These are phyloP conservation scores for Vanrija pseudolonga DNA, from an alignment of 1,284 basidiomycete species.

Conservation along the genomic window DNA sequence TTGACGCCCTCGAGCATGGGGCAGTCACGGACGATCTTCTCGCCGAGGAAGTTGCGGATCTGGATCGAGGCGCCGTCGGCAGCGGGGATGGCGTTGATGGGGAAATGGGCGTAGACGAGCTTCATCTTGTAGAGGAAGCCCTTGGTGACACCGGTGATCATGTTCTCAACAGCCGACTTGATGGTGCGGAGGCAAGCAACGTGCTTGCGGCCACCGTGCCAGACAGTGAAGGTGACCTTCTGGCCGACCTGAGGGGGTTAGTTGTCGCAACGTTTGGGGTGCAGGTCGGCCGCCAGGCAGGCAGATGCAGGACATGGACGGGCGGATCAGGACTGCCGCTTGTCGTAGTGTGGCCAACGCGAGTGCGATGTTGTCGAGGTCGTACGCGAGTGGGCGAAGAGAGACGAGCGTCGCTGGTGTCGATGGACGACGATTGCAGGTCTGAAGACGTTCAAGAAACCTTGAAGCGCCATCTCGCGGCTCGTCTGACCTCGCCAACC, in stretches of 20 bases:
- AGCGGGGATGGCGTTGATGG: slow-evolving; percentile 98
- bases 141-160: slow-evolving; percentile 96
- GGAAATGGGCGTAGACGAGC: slow-evolving; percentile 99
- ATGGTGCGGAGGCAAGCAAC: slow-evolving; percentile 97
- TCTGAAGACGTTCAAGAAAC: no score
- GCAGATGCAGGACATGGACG: no score
- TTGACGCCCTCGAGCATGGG: slow-evolving; percentile 86
- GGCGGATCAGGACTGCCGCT: no score
- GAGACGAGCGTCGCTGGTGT: no score
- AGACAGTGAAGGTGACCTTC: slow-evolving; percentile 88
- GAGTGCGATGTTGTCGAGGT: no score
- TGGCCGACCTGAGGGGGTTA: slow-evolving; percentile 47
- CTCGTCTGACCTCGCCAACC: no score
- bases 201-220: slow-evolving; percentile 98
- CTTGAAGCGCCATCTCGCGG: no score
- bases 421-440: no score
- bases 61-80: slow-evolving; percentile 74
- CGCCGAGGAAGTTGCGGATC: slow-evolving; percentile 88
- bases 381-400: no score
- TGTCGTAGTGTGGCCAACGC: no score
- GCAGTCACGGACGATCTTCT: slow-evolving; percentile 86
- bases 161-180: slow-evolving; percentile 90
- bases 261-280: no score
- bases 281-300: no score
- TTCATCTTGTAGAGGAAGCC: slow-evolving; percentile 99